phyloP scores from a whole-genome alignment of 116 monocot genomes.

The Thalassia testudinum region DNA sequence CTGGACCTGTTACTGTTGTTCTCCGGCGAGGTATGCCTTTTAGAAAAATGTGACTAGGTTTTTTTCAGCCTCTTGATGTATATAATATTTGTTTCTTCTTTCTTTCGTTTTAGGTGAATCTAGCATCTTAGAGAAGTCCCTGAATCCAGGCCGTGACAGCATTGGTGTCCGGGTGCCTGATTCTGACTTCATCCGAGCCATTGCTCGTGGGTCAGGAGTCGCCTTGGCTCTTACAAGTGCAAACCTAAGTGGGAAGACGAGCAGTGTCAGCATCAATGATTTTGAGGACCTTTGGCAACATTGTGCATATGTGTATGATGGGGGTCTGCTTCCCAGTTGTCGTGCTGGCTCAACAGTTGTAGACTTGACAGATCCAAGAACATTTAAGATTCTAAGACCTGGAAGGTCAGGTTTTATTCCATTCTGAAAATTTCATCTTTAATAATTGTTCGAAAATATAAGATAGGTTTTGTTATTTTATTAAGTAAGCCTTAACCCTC shows the following conservation, averaged over 20 bases:
- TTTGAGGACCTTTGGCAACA: slow-evolving; percentile 70
- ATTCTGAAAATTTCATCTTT: no score
- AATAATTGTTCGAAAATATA: no score
- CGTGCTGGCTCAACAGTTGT: slow-evolving; percentile 91
- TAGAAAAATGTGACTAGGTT: no score
- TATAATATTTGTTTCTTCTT: slow-evolving; percentile 6
- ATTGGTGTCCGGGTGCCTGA: slow-evolving; percentile 92
- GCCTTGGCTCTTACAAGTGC: slow-evolving; percentile 94
- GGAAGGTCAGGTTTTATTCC: slow-evolving; percentile 43
- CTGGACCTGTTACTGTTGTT: slow-evolving; percentile 89
- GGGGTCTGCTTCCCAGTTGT: slow-evolving; percentile 57
- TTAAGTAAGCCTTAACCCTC: no score
- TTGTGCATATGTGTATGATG: slow-evolving; percentile 67
- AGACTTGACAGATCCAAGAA: slow-evolving; percentile 40
- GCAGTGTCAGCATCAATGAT: slow-evolving; percentile 60
- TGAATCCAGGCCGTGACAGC: slow-evolving; percentile 77
- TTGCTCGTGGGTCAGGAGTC: slow-evolving; percentile 58
- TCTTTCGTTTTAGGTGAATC: slow-evolving; percentile 63
- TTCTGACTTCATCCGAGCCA: slow-evolving; percentile 45
- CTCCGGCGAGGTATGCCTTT: slow-evolving; percentile 46
- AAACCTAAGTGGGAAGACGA: slow-evolving; percentile 68
- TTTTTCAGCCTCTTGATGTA: no score
- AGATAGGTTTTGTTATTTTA: no score
- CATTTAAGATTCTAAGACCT: slow-evolving; percentile 58
- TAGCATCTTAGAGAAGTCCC: slow-evolving; percentile 55